Percentiles rank a stretch among this genome's conserved stretches.
phyloP scores from a whole-genome alignment of 2,329 filamentous ascomycete species.

The Rutstroemia sp. region DNA sequence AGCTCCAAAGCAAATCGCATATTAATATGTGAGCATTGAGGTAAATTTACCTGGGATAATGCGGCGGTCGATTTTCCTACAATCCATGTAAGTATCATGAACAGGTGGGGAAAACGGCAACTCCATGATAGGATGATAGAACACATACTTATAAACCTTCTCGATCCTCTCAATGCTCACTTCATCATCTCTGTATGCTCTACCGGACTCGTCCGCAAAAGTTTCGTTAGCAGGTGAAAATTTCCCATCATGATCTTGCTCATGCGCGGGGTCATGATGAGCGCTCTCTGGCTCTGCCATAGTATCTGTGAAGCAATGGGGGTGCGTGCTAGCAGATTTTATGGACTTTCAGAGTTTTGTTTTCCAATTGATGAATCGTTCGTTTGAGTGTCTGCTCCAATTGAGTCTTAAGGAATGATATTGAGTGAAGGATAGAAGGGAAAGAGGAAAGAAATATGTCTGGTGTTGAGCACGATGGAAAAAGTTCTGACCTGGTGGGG shows the following conservation, averaged over 20 bases:
- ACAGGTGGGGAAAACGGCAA: background rate
- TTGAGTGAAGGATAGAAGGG: background rate
- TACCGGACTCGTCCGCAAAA: slow-evolving; percentile 7
- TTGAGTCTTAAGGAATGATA: background rate
- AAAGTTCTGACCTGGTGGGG: slow-evolving; percentile 3
- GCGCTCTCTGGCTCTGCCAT: slow-evolving; percentile 20
- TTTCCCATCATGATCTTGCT: slow-evolving; percentile 5
- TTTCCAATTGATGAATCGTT: background rate
- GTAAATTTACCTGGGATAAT: slow-evolving; percentile 41
- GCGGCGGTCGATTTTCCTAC: slow-evolving; percentile 45
- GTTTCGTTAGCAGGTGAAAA: background rate
- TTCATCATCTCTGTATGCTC: slow-evolving; percentile 16
- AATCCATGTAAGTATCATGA: background rate
- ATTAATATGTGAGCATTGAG: background rate
- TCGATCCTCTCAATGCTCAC: slow-evolving; percentile 28
- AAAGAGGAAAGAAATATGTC: background rate
- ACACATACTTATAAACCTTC: slow-evolving; percentile 32
- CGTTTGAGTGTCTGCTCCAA: background rate
- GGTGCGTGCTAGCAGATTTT: slow-evolving; percentile 25
- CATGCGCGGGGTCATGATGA: slow-evolving; percentile 4
- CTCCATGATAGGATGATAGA: background rate
- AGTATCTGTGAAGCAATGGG: slow-evolving; percentile 26
- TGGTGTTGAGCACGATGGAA: background rate
- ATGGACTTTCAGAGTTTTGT: background rate
- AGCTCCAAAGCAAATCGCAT: background rate